phyloP scores from a whole-genome alignment of 192 early-diverging fungal species.

The Coemansia sp. region DNA sequence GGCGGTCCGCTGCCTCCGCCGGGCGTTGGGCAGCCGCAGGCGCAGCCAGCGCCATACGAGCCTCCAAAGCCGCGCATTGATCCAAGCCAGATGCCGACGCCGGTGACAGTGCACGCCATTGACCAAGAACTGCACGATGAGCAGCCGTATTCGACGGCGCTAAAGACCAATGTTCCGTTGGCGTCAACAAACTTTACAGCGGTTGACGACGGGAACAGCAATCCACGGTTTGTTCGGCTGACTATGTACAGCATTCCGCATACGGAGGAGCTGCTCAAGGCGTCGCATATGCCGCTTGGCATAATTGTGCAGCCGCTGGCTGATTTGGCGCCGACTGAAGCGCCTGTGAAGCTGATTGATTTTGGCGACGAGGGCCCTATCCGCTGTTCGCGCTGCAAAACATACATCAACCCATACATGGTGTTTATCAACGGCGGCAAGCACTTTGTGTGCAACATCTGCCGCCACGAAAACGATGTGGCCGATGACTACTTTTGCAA shows the following conservation, averaged over 20 bases:
- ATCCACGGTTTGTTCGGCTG: conserved; percentile 87
- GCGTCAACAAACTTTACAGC: conserved; percentile 76
- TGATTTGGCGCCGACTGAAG: conserved; percentile 73
- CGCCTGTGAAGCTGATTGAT: conserved; percentile 76
- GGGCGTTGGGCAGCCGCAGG: conserved; percentile 15
- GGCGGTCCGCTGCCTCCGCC: conserved; percentile 5
- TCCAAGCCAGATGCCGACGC: conserved; percentile 92
- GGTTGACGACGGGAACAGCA: conserved; percentile 91
- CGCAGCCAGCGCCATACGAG: conserved; percentile 42
- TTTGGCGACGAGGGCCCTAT: conserved; percentile 84
- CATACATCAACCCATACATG: conserved; percentile 91
- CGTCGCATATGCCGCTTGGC: conserved; percentile 81
- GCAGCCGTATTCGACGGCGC: conserved; percentile 71
- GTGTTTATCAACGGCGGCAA: conserved; percentile 87
- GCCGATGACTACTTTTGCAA: conserved; percentile 90
- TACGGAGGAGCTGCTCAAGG: conserved; percentile 75
- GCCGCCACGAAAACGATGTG: conserved; percentile 80
- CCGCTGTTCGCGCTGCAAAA: conserved; percentile 88
- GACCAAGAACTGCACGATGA: conserved; percentile 74
- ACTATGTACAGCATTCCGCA: conserved; percentile 86
- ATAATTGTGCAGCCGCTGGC: conserved; percentile 92
- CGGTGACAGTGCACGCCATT: conserved; percentile 75
- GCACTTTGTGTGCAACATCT: conserved; percentile 93
- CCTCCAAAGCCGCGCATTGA: conserved; percentile 73
- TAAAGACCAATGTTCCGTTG: conserved; percentile 71